A percentile compares a stretch with the other conserved stretches of the same genome.
These are phyloP conservation scores for Coemansia sp. DNA, from an alignment of 192 early-diverging fungal species.

Conservation along the genomic window DNA sequence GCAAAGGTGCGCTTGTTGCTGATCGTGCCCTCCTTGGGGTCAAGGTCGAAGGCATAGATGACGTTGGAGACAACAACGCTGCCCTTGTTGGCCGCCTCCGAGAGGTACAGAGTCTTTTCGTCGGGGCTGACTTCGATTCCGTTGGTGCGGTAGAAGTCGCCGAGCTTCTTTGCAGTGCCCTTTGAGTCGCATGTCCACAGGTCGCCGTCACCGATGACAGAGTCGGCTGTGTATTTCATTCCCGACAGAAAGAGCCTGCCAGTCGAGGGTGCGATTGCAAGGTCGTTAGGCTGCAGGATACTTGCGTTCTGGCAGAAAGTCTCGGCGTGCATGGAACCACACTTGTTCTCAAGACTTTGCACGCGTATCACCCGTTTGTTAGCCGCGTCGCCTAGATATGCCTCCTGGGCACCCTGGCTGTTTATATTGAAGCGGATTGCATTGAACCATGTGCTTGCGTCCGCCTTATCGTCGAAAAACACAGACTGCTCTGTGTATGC, in stretches of 20 bases:
- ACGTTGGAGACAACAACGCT: conserved; percentile 48
- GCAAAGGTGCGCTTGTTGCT: conserved; percentile 36
- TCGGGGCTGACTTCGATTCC: conserved; percentile 61
- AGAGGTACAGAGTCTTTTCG: conserved; percentile 58
- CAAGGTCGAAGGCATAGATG: conserved; percentile 53
- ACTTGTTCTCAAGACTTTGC: conserved; percentile 5
- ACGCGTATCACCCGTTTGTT: conserved; percentile 47
- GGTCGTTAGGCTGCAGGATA: conserved; percentile 57
- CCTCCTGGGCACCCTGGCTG: conserved; percentile 25
- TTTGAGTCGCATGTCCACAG: conserved; percentile 53
- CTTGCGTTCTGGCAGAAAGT: conserved; percentile 29
- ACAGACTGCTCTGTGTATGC: conserved; percentile 18
- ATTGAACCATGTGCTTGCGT: conserved; percentile 46
- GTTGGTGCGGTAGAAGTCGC: conserved; percentile 54
- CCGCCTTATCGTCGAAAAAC: conserved; percentile 23
- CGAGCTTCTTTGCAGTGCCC: conserved; percentile 43
- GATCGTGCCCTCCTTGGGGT: conserved; percentile 28
- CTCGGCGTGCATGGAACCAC: conserved; percentile 9
- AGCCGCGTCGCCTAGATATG: conserved; percentile 43
- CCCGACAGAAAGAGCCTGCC: conserved; percentile 46
- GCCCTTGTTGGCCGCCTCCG: conserved; percentile 52
- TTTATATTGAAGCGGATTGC: conserved; percentile 51
- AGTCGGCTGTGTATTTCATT: conserved; percentile 46
- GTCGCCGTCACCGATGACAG: conserved; percentile 46
- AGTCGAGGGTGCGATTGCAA: conserved; percentile 48